Conservation (phyloP, 2,329 filamentous ascomycete species). For the Ceratocystiopsis minuta region DNA sequence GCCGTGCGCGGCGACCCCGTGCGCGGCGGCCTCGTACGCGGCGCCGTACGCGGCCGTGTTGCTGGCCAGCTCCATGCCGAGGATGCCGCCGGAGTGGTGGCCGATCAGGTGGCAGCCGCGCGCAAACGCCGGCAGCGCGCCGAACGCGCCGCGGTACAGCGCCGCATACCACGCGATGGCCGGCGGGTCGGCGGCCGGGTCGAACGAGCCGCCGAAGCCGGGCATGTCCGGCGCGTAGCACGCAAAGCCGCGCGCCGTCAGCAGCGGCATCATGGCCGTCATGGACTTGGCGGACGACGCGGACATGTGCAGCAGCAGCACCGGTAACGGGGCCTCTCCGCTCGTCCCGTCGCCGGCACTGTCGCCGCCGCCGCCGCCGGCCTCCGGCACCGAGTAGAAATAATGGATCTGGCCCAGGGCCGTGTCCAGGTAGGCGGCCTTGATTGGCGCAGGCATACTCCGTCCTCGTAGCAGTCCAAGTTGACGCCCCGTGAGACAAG, state of each 20-base stretch:
- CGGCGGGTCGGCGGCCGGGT: constrained; percentile 6
- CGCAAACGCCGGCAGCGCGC: not conserved
- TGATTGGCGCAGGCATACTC: too few relatives aligned
- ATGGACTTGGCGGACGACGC: constrained; percentile 7
- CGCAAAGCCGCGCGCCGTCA: constrained; percentile 3
- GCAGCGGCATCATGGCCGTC: constrained; percentile 2
- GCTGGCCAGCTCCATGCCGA: constrained; percentile 8
- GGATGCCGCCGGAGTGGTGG: constrained; percentile 8
- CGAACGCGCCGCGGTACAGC: constrained; percentile 2
- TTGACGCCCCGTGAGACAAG: too few relatives aligned
- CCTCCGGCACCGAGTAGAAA: not conserved
- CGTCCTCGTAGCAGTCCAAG: too few relatives aligned
- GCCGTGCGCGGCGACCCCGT: too few relatives aligned
- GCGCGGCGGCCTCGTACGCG: not conserved
- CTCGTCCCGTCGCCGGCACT: not conserved
- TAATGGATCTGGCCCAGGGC: constrained; percentile 8
- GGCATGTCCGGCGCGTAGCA: constrained; percentile 11
- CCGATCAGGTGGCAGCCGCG: constrained; percentile 6
- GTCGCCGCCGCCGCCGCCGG: not conserved
- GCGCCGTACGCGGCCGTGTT: not conserved
- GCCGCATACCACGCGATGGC: constrained; percentile 5
- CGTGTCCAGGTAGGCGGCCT: constrained; percentile 5
- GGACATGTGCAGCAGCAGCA: constrained; percentile 8
- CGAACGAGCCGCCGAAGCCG: constrained; percentile 9
- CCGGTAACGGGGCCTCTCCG: not conserved